phyloP scores from a whole-genome alignment of 2,329 filamentous ascomycete species.

The Plectosphaerella sp. region DNA sequence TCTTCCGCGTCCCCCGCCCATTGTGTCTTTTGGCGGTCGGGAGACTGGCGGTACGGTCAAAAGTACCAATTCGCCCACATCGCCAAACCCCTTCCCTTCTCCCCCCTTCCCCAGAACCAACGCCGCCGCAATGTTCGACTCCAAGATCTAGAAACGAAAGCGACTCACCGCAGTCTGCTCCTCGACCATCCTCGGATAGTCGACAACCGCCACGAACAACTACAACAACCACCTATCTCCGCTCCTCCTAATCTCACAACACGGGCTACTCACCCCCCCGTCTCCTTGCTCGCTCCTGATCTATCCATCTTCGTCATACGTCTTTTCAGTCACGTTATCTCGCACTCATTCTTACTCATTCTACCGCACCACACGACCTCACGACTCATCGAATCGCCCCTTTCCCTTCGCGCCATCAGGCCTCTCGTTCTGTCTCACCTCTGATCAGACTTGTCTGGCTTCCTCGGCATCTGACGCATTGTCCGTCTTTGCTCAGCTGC shows the following conservation, averaged over 20 bases:
- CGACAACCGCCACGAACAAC: background rate
- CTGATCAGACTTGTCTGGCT: too few relatives aligned
- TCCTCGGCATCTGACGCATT: conserved; percentile 1
- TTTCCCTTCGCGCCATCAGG: conserved; percentile 9
- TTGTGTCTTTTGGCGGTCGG: background rate
- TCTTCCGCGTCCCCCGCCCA: too few relatives aligned
- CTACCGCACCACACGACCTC: conserved; percentile 7
- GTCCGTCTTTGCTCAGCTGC: background rate
- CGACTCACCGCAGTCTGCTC: conserved; percentile 54
- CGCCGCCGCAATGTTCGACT: conserved; percentile 50
- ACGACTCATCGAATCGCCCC: background rate
- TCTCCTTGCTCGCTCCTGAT: conserved; percentile 16
- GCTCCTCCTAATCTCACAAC: conserved; percentile 8
- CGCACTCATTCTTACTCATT: conserved; percentile 8
- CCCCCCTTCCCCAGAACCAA: conserved; percentile 41
- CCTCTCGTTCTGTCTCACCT: background rate
- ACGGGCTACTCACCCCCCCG: conserved; percentile 31
- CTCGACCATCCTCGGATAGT: conserved; percentile 5
- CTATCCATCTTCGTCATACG: conserved; percentile 8
- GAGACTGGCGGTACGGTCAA: background rate
- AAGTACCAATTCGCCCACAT: background rate
- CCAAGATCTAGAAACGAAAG: conserved; percentile 44
- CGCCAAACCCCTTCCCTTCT: conserved; percentile 1
- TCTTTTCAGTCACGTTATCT: conserved; percentile 10
- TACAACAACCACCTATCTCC: conserved; percentile 2